Evolutionary conservation across 768 basidiomycete species (phyloP).

Genomic region (Termitomyces sp.): DNA sequence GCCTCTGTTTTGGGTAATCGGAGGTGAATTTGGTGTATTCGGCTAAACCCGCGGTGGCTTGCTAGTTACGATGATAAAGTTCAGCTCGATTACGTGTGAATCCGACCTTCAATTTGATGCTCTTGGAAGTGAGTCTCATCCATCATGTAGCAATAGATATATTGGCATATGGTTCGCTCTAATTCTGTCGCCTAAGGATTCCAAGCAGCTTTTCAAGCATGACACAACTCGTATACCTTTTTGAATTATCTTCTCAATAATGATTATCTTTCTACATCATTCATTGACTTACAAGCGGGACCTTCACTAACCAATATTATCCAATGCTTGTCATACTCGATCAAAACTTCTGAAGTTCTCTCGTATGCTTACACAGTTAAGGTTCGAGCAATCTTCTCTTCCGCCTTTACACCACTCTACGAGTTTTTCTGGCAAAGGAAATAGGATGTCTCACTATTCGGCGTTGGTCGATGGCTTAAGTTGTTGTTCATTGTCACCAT

Average conservation of each 20-base stretch:
- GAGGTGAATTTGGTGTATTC: slow-evolving; percentile 19
- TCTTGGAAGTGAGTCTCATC: neutral
- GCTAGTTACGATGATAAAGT: slow-evolving; percentile 31
- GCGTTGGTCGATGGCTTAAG: too few species aligned
- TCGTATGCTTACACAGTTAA: neutral
- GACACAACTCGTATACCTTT: too few species aligned
- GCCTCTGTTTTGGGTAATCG: slow-evolving; percentile 22
- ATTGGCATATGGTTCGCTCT: neutral
- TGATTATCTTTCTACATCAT: too few species aligned
- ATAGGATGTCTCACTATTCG: too few species aligned
- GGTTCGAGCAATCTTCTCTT: neutral
- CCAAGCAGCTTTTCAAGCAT: neutral
- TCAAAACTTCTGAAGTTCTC: neutral
- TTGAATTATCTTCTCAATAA: too few species aligned
- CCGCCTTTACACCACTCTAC: too few species aligned
- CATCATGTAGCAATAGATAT: neutral
- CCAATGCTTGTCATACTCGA: too few species aligned
- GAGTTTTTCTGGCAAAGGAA: too few species aligned
- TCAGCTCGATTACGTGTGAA: slow-evolving; percentile 7
- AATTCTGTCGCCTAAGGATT: neutral
- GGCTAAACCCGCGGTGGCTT: slow-evolving; percentile 40
- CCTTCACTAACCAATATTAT: too few species aligned
- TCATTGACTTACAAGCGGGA: too few species aligned
- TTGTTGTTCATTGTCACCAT: too few species aligned
- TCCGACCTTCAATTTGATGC: neutral